phyloP scores from a whole-genome alignment of 2,329 filamentous ascomycete genomes.

The Nakataea oryzae region DNA sequence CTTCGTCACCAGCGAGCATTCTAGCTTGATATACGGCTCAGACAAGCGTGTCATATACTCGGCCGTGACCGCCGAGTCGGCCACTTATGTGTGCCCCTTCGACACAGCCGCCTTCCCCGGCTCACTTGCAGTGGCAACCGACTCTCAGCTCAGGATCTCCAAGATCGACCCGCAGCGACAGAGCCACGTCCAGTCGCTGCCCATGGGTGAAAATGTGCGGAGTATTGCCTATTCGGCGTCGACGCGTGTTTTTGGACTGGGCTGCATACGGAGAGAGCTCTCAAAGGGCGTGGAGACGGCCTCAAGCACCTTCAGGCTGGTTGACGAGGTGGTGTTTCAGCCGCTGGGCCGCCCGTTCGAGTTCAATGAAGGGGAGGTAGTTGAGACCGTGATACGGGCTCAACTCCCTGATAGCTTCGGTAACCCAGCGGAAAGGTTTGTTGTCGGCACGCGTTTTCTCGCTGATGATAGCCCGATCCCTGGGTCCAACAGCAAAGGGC shows the following conservation, averaged over 20 bases:
- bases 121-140: constrained; percentile 72
- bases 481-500: constrained; percentile 38
- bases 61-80: constrained; percentile 82
- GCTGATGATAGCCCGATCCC: constrained; percentile 34
- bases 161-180: constrained; percentile 74
- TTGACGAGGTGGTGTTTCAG: constrained; percentile 83
- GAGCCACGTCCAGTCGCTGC: constrained; percentile 77
- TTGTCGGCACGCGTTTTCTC: constrained; percentile 82
- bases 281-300: constrained; percentile 63
- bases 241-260: constrained; percentile 75
- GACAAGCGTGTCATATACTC: constrained; percentile 87
- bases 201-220: constrained; percentile 72
- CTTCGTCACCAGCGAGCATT: constrained; percentile 89
- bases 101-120: constrained; percentile 71
- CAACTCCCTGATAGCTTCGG: constrained; percentile 53
- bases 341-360: constrained; percentile 59
- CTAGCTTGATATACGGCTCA: constrained; percentile 82
- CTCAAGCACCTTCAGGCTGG: constrained; percentile 72
- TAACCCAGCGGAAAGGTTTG: constrained; percentile 60
- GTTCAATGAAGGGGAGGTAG: constrained; percentile 56
- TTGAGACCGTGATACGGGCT: constrained; percentile 75
- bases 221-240: constrained; percentile 75
- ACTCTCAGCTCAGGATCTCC: constrained; percentile 66
- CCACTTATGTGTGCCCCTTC: constrained; percentile 72
- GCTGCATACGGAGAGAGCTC: constrained; percentile 70